Evolutionary conservation across 2,329 filamentous ascomycete genomes (phyloP).

Genomic region (Ophiostoma quercus): DNA sequence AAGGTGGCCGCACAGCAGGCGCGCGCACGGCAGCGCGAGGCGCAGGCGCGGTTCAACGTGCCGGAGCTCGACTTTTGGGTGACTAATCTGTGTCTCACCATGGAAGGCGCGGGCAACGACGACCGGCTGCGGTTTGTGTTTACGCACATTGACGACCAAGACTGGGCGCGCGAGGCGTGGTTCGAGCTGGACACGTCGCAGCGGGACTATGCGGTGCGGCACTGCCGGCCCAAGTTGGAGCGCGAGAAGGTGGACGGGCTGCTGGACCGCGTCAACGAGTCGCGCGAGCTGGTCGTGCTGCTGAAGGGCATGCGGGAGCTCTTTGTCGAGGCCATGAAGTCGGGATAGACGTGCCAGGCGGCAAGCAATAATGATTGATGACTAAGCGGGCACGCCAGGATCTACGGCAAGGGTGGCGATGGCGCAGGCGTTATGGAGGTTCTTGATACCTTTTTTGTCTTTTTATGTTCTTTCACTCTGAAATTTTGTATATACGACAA

Average conservation of each 20-base stretch:
- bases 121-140: conserved; percentile 89
- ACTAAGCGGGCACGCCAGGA: neutral
- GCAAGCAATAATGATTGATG: neutral
- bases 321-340: conserved; percentile 63
- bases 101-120: conserved; percentile 80
- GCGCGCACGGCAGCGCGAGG: conserved; percentile 69
- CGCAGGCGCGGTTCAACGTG: conserved; percentile 80
- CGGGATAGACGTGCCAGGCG: conserved; percentile 31
- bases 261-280: conserved; percentile 75
- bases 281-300: conserved; percentile 63
- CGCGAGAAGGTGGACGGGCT: conserved; percentile 70
- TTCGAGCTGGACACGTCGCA: conserved; percentile 82
- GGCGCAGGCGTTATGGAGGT: conserved; percentile 11
- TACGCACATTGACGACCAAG: conserved; percentile 76
- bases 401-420: neutral
- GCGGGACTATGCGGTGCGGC: conserved; percentile 78
- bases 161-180: conserved; percentile 86
- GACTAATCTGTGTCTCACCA: conserved; percentile 77
- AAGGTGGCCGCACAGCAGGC: conserved; percentile 66
- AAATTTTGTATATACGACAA: neutral
- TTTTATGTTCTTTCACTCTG: neutral
- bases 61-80: conserved; percentile 97
- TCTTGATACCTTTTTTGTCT: conserved; percentile 10
- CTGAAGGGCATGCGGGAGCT: conserved; percentile 78
- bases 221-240: conserved; percentile 77